A percentile compares a stretch with the other conserved stretches of the same genome.
phyloP scores from a whole-genome alignment of 2,329 filamentous ascomycete genomes.

The Neofusicoccum parvum region DNA sequence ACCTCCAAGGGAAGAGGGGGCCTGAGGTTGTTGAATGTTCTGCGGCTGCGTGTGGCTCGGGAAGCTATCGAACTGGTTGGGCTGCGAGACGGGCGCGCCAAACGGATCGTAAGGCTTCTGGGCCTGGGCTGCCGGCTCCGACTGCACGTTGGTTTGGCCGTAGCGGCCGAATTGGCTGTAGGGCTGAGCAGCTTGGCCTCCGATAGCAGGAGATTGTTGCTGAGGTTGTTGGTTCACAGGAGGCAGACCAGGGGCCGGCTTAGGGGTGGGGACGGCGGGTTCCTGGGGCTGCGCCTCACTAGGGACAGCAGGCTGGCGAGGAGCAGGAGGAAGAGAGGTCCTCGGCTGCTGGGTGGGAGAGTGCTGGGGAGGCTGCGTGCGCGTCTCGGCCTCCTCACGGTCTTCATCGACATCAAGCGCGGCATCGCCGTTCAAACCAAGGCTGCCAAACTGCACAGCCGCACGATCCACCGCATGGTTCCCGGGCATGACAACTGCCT shows the following conservation, averaged over 20 bases:
- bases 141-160: slow-evolving; percentile 60
- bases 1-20: slow-evolving; percentile 62
- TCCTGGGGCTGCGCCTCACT: slow-evolving; percentile 44
- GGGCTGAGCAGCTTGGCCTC: slow-evolving; percentile 49
- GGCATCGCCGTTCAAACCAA: slow-evolving; percentile 76
- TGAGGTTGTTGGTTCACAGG: slow-evolving; percentile 55
- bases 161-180: slow-evolving; percentile 72
- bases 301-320: slow-evolving; percentile 45
- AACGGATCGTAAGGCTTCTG: slow-evolving; percentile 91
- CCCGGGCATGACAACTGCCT: slow-evolving; percentile 96
- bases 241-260: slow-evolving; percentile 64
- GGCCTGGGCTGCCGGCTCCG: slow-evolving; percentile 62
- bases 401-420: slow-evolving; percentile 82
- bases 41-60: slow-evolving; percentile 55
- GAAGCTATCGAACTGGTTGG: slow-evolving; percentile 50
- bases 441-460: slow-evolving; percentile 93
- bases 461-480: slow-evolving; percentile 93
- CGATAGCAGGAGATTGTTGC: slow-evolving; percentile 47
- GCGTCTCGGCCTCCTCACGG: slow-evolving; percentile 91
- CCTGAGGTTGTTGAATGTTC: slow-evolving; percentile 58
- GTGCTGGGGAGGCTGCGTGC: slow-evolving; percentile 88
- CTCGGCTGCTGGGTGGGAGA: slow-evolving; percentile 85
- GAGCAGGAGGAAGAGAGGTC: slow-evolving; percentile 79
- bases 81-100: slow-evolving; percentile 65
- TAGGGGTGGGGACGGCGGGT: slow-evolving; percentile 50